Base-by-base conservation (phyloP, 2,329 filamentous ascomycete species). In the Talaromyces sp. region DNA sequence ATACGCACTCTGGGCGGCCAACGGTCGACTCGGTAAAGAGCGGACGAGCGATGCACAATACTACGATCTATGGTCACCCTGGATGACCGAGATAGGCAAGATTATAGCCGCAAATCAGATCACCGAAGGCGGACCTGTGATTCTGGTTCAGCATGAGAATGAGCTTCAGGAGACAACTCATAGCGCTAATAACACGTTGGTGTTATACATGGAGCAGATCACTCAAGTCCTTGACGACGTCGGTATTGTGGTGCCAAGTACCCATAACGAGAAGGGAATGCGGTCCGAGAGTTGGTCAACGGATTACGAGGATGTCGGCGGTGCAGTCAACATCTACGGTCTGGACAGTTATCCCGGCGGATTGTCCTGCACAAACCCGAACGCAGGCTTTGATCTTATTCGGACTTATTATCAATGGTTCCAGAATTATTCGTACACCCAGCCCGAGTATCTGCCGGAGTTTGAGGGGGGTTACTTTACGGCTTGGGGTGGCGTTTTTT, bases 131-230 rank as follows among this genome's bases (percentile, higher is more conserved):
- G 92, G 92, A 0, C 91, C 91, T 0, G 84, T 95, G 5, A 91
- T 95, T 66, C 78, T 94, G 1, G 84, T 90, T 49, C 92, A 96
- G 74, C 89, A 90, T 0, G 92, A 96, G 74, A 96, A 95, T 68
- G 92, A 95, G 74, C 93, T 94, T 72, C 87, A 85, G 1, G 77
- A 80, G n/a, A 82, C 81, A 1, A 77, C 78, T 17, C 78, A 78
- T 5, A 79, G 79, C 2, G 78, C 84, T 15, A 74, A 77, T 4
- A 91, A 89, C 68, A 87, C 91, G 70, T 81, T 84, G 0, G 81
- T 83, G 0, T 83, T 84, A 84, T 94, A 93, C 73, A 87, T 93
- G 76, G 82, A 87, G 64, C 88, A 89, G 68, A 86, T 93, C 5
- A 84, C 89, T 43, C 82, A 92, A 34, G 89, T 92, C 71, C 85